These are phyloP conservation scores for Coniochaeta pulveracea DNA, from an alignment of 2,329 filamentous ascomycete species.

Conservation along the genomic window DNA sequence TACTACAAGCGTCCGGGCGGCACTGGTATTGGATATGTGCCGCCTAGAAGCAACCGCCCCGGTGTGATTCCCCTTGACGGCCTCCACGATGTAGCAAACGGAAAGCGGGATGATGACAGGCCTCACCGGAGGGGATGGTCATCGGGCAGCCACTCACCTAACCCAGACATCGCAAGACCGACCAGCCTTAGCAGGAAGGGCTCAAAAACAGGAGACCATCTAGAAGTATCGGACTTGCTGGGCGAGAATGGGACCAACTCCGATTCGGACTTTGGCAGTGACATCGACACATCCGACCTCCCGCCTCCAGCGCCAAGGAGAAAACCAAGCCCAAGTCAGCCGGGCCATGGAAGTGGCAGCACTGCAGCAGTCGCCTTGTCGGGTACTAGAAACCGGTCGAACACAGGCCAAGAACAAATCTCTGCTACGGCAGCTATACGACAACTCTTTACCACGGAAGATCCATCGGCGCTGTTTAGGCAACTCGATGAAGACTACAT, in stretches of 20 bases:
- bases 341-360: conserved; percentile 9
- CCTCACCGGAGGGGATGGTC: conserved; percentile 33
- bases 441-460: conserved; percentile 73
- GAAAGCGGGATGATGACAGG: conserved; percentile 8
- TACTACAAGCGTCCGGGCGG: conserved; percentile 69
- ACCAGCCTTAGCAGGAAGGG: conserved; percentile 42
- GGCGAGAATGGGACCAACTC: conserved; percentile 30
- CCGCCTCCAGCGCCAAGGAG: conserved; percentile 44
- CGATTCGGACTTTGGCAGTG: conserved; percentile 50
- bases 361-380: conserved; percentile 8
- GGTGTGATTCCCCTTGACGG: conserved; percentile 44
- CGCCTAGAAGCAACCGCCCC: too few species aligned
- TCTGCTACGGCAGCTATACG: conserved; percentile 67
- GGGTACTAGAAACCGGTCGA: conserved; percentile 16
- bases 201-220: conserved; percentile 32
- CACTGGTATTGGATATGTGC: conserved; percentile 65
- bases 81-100: conserved; percentile 25
- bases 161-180: conserved; percentile 22
- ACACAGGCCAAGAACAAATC: conserved; percentile 27
- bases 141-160: conserved; percentile 40
- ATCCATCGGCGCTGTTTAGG: conserved; percentile 80
- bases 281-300: conserved; percentile 56
- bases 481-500: conserved; percentile 94
- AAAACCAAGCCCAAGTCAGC: conserved; percentile 26
- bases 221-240: conserved; percentile 46